A percentile compares a stretch with the other conserved stretches of the same genome.
These are phyloP conservation scores for Fusarium illudens DNA, from an alignment of 2,329 filamentous ascomycete genomes.

Conservation along the genomic window DNA sequence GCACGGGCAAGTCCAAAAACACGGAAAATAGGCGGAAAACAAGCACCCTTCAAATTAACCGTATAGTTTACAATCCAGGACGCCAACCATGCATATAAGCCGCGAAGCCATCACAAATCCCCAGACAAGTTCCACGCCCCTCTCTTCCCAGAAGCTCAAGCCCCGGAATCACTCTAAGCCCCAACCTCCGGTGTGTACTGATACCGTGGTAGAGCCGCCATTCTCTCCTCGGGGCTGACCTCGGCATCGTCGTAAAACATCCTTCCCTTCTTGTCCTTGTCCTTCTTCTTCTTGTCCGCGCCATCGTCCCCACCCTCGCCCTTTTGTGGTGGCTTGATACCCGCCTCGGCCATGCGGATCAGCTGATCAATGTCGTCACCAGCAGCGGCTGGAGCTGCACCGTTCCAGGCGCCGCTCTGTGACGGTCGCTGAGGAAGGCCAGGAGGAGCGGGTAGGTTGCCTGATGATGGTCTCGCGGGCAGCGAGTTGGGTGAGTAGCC, in stretches of 20 bases:
- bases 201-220: slow-evolving; percentile 81
- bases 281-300: slow-evolving; percentile 71
- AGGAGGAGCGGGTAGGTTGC: slow-evolving; percentile 48
- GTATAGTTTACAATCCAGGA: slow-evolving; percentile 39
- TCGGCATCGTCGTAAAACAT: slow-evolving; percentile 86
- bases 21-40: slow-evolving; percentile 3
- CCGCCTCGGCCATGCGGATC: slow-evolving; percentile 71
- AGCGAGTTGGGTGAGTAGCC: slow-evolving; percentile 54
- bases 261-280: slow-evolving; percentile 71
- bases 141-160: neutral
- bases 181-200: slow-evolving; percentile 57
- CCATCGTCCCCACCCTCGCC: slow-evolving; percentile 52
- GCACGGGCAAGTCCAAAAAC: neutral
- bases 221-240: slow-evolving; percentile 86
- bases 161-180: slow-evolving; percentile 17
- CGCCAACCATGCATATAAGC: slow-evolving; percentile 42
- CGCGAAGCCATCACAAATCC: slow-evolving; percentile 10
- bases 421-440: slow-evolving; percentile 57
- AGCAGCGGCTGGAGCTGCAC: slow-evolving; percentile 38
- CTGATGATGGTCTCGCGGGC: slow-evolving; percentile 55
- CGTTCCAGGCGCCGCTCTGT: slow-evolving; percentile 46
- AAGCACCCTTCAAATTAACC: slow-evolving; percentile 38
- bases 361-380: slow-evolving; percentile 72
- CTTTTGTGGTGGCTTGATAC: slow-evolving; percentile 58
- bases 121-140: neutral